These are phyloP conservation scores for Salvia rosmarinus DNA, from an alignment of 257 asterid genomes.

Conservation along the genomic window DNA sequence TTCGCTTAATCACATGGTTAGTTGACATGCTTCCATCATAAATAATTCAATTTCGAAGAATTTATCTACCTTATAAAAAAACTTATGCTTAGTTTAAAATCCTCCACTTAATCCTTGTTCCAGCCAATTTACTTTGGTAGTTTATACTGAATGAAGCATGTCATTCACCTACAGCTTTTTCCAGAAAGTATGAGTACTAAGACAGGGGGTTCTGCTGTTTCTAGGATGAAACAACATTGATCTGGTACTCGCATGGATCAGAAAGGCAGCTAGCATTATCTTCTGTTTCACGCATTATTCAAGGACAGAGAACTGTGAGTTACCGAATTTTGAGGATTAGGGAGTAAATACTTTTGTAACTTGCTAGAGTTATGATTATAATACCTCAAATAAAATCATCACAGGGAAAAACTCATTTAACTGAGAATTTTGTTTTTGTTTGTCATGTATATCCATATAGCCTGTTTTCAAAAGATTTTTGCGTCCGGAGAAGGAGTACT, in stretches of 20 bases:
- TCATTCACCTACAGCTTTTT: neutral
- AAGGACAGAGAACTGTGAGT: conserved; percentile 99
- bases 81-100: too few species aligned
- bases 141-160: conserved; percentile 4
- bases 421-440: conserved; percentile 25
- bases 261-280: conserved; percentile 86
- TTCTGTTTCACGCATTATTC: conserved; percentile 76
- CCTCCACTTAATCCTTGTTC: too few species aligned
- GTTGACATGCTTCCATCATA: neutral
- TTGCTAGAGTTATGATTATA: conserved; percentile 20
- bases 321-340: conserved; percentile 38
- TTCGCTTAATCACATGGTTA: neutral
- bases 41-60: neutral
- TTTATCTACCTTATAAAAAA: too few species aligned
- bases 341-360: conserved; percentile 34
- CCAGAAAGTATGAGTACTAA: neutral
- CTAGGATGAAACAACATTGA: conserved; percentile 88
- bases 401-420: conserved; percentile 17
- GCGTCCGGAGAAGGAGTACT: conserved; percentile 96
- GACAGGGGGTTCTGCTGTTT: conserved; percentile 31
- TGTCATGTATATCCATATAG: conserved; percentile 52
- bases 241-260: conserved; percentile 85
- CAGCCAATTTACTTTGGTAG: neutral
- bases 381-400: neutral
- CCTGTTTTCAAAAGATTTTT: conserved; percentile 89